These are phyloP conservation scores for Pseudopediastrum boryanum DNA, from an alignment of 139 green algal species.

Conservation along the genomic window DNA sequence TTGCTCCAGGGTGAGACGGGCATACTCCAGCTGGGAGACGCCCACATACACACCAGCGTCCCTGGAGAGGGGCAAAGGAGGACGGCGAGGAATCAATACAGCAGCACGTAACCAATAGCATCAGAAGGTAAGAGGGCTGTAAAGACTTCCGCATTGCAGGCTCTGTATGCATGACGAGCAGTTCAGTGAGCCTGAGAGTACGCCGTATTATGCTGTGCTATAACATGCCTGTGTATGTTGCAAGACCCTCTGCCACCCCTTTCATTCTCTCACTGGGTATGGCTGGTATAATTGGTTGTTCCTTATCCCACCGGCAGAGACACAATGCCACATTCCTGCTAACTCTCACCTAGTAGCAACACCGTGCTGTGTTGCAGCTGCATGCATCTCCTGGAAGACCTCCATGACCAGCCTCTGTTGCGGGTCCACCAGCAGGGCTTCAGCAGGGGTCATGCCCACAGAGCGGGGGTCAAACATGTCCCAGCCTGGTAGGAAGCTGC, in stretches of 20 bases:
- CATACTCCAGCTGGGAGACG: conserved; percentile 78
- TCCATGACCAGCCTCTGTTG: conserved; percentile 76
- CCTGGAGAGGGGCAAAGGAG: not conserved
- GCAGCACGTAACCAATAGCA: not conserved
- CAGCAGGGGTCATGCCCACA: conserved; percentile 66
- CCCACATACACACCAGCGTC: conserved; percentile 76
- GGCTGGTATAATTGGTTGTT: too few species aligned
- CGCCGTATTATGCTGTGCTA: too few species aligned
- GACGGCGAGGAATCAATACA: not conserved
- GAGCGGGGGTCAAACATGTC: conserved; percentile 73
- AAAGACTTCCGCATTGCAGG: too few species aligned
- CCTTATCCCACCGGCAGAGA: too few species aligned
- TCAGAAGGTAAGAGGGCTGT: too few species aligned
- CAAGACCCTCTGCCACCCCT: too few species aligned
- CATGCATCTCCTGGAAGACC: conserved; percentile 26
- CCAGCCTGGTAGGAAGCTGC: conserved; percentile 60
- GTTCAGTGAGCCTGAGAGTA: too few species aligned
- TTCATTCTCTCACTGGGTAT: too few species aligned
- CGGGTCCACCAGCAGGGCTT: conserved; percentile 78
- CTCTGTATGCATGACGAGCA: too few species aligned
- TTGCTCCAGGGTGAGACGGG: conserved; percentile 53
- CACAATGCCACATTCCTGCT: not conserved
- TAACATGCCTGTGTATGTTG: too few species aligned
- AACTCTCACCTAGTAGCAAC: not conserved
- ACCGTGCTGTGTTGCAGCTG: conserved; percentile 7